Conservation (phyloP, 2,329 filamentous ascomycete species). For the Phialemoniopsis sp. region DNA sequence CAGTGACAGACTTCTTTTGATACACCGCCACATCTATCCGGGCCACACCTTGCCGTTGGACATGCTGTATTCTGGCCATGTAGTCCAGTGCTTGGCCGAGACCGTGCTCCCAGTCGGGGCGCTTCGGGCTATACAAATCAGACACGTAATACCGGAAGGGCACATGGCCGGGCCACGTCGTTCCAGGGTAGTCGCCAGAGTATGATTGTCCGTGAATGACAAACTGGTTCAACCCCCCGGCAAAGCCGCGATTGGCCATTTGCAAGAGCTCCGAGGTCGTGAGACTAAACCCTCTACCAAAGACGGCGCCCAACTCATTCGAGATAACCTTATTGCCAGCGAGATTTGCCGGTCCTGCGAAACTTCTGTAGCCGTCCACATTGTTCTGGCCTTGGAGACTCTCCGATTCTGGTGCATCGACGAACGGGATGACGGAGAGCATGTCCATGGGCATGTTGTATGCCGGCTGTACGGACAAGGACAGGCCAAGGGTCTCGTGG, state of each 20-base stretch:
- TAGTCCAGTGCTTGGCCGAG: background rate
- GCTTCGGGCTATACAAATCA: background rate
- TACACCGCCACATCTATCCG: background rate
- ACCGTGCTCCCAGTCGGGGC: background rate
- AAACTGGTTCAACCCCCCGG: constrained; percentile 9
- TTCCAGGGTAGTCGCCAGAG: constrained; percentile 2
- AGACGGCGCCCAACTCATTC: constrained; percentile 11
- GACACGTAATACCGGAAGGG: background rate
- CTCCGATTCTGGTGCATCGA: constrained; percentile 16
- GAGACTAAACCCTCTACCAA: constrained; percentile 6
- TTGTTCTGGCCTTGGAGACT: constrained; percentile 15
- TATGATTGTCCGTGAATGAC: constrained; percentile 12
- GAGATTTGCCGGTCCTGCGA: constrained; percentile 16
- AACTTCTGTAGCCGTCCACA: constrained; percentile 14
- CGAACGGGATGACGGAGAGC: no score
- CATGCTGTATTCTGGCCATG: background rate
- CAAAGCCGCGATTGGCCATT: constrained; percentile 9
- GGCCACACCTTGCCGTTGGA: background rate
- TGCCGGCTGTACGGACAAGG: constrained; percentile 15
- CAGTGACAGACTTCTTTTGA: background rate
- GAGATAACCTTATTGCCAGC: constrained; percentile 13
- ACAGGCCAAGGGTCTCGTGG: constrained; percentile 9
- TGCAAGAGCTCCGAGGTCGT: no score
- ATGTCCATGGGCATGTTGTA: constrained; percentile 20
- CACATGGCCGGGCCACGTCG: constrained; percentile 10